Evolutionary conservation across 345 rosid species (phyloP).

Genomic region (Pistacia atlantica): DNA sequence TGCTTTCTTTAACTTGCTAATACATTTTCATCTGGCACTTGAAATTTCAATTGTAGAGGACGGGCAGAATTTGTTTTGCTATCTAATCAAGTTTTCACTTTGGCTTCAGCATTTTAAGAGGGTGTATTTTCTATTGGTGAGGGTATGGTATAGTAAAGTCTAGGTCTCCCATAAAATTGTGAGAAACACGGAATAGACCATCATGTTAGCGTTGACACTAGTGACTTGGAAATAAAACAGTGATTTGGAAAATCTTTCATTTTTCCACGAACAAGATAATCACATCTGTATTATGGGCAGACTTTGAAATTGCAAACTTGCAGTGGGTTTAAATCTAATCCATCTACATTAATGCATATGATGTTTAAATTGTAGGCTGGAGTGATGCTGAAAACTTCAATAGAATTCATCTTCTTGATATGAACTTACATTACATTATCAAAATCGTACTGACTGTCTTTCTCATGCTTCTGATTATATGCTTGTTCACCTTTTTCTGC

Average conservation of each 20-base stretch:
- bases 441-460: background rate
- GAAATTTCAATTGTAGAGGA: background rate
- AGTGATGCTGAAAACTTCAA: background rate
- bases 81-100: background rate
- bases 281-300: background rate
- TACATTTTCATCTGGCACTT: background rate
- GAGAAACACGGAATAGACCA: background rate
- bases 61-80: background rate
- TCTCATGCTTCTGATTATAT: background rate
- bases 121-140: background rate
- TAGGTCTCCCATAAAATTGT: too few relatives aligned
- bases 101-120: background rate
- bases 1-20: background rate
- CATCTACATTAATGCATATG: background rate
- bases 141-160: background rate
- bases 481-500: constrained; percentile 20
- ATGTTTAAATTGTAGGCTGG: background rate
- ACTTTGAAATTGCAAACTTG: background rate
- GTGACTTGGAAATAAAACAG: background rate
- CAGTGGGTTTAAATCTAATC: background rate
- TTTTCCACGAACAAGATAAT: background rate
- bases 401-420: too few relatives aligned
- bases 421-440: too few relatives aligned
- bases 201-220: background rate
- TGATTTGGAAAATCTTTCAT: background rate